phyloP scores from a whole-genome alignment of 805 yeast genomes.

The Candida broadrunensis region DNA sequence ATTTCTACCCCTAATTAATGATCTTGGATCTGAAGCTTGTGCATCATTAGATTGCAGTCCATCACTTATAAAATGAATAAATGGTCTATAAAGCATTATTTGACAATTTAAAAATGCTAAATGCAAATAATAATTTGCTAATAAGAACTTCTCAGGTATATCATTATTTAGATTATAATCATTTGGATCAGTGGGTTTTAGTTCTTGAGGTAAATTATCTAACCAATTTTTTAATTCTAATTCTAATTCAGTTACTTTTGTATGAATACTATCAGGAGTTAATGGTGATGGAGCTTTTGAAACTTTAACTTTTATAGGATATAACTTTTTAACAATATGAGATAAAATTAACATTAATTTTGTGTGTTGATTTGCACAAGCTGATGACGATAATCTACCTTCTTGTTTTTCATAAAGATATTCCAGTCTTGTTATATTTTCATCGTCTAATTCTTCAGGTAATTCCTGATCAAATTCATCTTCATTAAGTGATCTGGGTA shows the following conservation, averaged over 20 bases:
- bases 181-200: conserved; percentile 68
- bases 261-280: conserved; percentile 36
- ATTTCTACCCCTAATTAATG: conserved; percentile 71
- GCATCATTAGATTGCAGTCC: conserved; percentile 10
- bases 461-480: conserved; percentile 85
- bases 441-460: conserved; percentile 84
- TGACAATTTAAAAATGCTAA: conserved; percentile 73
- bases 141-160: conserved; percentile 55
- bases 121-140: conserved; percentile 73
- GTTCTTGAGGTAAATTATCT: conserved; percentile 62
- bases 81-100: conserved; percentile 81
- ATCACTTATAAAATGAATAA: conserved; percentile 76
- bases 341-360: conserved; percentile 66
- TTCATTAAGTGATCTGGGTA: conserved; percentile 73
- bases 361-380: conserved; percentile 84
- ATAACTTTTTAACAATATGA: conserved; percentile 67
- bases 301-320: conserved; percentile 59
- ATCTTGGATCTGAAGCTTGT: conserved; percentile 49
- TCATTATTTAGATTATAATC: conserved; percentile 10
- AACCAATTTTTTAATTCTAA: conserved; percentile 70
- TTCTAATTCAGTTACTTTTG: conserved; percentile 60
- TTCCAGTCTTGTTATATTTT: conserved; percentile 69
- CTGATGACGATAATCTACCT: conserved; percentile 62
- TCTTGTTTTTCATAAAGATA: conserved; percentile 47
- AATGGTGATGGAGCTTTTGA: conserved; percentile 7